phyloP scores from a whole-genome alignment of 2,329 filamentous ascomycete species.

The Cryphonectria nitschkei region DNA sequence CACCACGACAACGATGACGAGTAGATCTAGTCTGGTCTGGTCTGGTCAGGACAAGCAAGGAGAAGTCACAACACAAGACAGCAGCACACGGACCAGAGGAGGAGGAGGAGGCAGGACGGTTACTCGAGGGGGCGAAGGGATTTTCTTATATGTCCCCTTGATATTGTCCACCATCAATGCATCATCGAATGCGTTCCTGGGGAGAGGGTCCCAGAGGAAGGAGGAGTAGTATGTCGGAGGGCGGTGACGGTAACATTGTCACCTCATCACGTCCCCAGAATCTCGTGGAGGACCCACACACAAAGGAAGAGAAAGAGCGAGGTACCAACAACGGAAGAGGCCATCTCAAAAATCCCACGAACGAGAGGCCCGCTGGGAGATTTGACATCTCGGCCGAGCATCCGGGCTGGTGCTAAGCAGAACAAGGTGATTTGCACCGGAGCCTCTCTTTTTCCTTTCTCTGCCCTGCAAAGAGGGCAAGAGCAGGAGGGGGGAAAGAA shows the following conservation, averaged over 20 bases:
- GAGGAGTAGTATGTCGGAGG: background rate
- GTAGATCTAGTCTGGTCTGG: background rate
- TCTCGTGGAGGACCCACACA: background rate
- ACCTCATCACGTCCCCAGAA: slow-evolving; percentile 9
- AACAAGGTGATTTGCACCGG: background rate
- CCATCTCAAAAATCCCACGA: slow-evolving; percentile 19
- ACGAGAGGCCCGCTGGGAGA: slow-evolving; percentile 10
- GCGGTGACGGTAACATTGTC: slow-evolving; percentile 10
- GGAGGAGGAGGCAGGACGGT: background rate
- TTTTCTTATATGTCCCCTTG: background rate
- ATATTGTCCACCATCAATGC: background rate
- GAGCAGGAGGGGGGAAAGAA: background rate
- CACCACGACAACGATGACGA: background rate
- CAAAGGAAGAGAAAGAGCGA: no score
- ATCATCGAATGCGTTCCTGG: background rate
- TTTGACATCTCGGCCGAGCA: background rate
- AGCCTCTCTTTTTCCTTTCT: background rate
- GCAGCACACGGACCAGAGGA: background rate
- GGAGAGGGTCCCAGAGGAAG: background rate
- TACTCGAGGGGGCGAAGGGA: background rate
- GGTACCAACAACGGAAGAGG: slow-evolving; percentile 2
- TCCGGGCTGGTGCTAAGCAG: background rate
- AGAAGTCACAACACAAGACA: background rate
- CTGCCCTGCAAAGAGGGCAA: background rate
- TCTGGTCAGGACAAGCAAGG: background rate